Conservation (phyloP, 2,329 filamentous ascomycete species). For the Xylaria sp. region DNA sequence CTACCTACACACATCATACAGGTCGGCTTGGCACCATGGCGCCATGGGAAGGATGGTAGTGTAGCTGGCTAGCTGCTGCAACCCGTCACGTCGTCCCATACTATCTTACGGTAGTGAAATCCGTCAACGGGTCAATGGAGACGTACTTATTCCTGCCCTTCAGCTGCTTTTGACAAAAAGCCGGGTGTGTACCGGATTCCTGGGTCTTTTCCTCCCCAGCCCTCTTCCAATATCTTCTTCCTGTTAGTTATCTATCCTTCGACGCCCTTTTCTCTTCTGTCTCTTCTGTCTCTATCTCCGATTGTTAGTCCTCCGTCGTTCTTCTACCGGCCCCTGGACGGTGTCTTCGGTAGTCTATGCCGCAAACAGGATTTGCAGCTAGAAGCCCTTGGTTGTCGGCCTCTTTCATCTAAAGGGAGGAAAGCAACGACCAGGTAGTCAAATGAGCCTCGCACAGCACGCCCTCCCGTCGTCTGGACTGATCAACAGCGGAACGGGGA, state of each 20-base stretch:
- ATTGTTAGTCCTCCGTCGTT: slow-evolving; percentile 15
- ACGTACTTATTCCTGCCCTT: slow-evolving; percentile 30
- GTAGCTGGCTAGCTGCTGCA: slow-evolving; percentile 10
- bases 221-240: slow-evolving; percentile 25
- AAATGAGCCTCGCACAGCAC: slow-evolving; percentile 36
- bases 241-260: slow-evolving; percentile 36
- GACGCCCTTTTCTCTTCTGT: slow-evolving; percentile 30
- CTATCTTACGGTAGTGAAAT: slow-evolving; percentile 6
- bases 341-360: slow-evolving; percentile 37
- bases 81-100: slow-evolving; percentile 7
- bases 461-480: slow-evolving; percentile 19
- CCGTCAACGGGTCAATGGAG: slow-evolving; percentile 28
- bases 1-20: slow-evolving; percentile 18
- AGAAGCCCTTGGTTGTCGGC: slow-evolving; percentile 24
- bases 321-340: slow-evolving; percentile 25
- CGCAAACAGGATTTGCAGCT: slow-evolving; percentile 35
- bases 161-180: slow-evolving; percentile 46
- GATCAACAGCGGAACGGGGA: slow-evolving; percentile 24
- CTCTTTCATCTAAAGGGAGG: slow-evolving; percentile 17
- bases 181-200: slow-evolving; percentile 46
- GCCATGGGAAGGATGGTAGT: slow-evolving; percentile 28
- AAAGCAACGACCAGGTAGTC: slow-evolving; percentile 19
- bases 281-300: not conserved
- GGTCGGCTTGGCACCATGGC: slow-evolving; percentile 19
- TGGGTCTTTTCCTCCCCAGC: slow-evolving; percentile 42